Evolutionary conservation across 768 basidiomycete genomes (phyloP), one percentile per base, ranked within the genome.

Genomic region (Astraeus odoratus): DNA sequence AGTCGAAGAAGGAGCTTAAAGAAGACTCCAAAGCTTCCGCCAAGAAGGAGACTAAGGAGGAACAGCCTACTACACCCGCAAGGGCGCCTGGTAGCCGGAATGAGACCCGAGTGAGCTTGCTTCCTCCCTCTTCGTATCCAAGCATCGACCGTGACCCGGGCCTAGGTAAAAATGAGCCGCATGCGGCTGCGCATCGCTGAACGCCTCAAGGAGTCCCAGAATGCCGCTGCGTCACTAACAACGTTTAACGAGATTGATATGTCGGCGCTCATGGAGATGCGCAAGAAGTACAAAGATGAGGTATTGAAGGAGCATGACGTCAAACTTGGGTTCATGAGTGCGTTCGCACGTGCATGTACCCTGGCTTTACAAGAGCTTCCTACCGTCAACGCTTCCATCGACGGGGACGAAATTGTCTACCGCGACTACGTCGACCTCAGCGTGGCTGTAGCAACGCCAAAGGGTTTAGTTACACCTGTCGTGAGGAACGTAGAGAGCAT

Each of bases 221-320:
- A 97, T 62, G 80, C 89, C 16, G 96, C 95, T 4, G 95, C 95
- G 38, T 94, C 92, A 40, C 68, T 98, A 48, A 98, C 96, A 26
- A 98, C 95, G 20, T 99, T 99, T 79, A 97, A 99, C 72, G 95
- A 99, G 70, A 90, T 99, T 61, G 95, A 98, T 73, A 98, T 99
- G 95, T 93, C 91, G 33, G 84, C 88, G 34, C 71, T 98, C 45
- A 87, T 96, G 72, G 83, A 85, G 33, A 81, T 98, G 82, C 87
- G 95, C 57, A 80, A 84, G 63, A 80, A 83, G 62, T 94, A 92
- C 80, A 98, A 98, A 74, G 93, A 96, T 51, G 72, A 77, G 35
- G 72, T 97, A 30, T 72, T 92, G 35, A 96, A 98, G 66, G 78
- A 83, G 59, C 86, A 93, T 55, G 94, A 92, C 41, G 83, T 98